Base-by-base conservation (phyloP, 2,329 filamentous ascomycete species). In the Colletotrichum euphorbiae region DNA sequence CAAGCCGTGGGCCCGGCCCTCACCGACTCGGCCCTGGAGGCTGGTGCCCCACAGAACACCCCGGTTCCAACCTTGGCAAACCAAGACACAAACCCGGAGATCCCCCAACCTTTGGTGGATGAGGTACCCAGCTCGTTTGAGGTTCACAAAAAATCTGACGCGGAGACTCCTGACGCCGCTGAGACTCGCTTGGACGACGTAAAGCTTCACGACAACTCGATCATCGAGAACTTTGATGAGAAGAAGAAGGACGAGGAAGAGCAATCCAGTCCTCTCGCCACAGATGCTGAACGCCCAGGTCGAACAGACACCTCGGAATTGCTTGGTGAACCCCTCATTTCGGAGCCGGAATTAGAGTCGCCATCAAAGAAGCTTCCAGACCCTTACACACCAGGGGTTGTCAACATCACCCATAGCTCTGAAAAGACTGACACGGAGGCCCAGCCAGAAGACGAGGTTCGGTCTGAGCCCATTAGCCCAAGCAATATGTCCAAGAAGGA, bases 211-310 rank as follows among this genome's bases (percentile, higher is more conserved):
- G 73, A 75, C 70, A 43, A 69, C 40, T 67, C 68, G 56, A 55
- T 71, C 52, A 70, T 71, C 66, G 74, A 76, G 66, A 77, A 79
- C 17, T 46, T 21, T 72, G 76, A 78, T 72, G 72, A 66, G 38
- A 76, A 79, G 71, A 77, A 77, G 71, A 66, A 33, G 48, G 48
- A 73, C 48, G 71, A 71, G 67, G 72, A 75, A 69, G 67, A 70
- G 40, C 45, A 55, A 17, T 28, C n/a, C 21, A 21, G 24, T n/a
- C 38, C 40, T 36, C 46, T 48, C 50, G 61, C 61, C 48, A 54
- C 54, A 31, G 42, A 68, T 68, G 65, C 61, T 65, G 61, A 21
- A 60, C 21, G 42, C 15, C 40, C 65, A 24, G 65, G 48, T 50
- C 52, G 40, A 17, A 38, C 54, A 48, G 65, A 48, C 40, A 54